Conservation (phyloP, 805 yeast genomes). For the Cyberlindnera maritima region DNA sequence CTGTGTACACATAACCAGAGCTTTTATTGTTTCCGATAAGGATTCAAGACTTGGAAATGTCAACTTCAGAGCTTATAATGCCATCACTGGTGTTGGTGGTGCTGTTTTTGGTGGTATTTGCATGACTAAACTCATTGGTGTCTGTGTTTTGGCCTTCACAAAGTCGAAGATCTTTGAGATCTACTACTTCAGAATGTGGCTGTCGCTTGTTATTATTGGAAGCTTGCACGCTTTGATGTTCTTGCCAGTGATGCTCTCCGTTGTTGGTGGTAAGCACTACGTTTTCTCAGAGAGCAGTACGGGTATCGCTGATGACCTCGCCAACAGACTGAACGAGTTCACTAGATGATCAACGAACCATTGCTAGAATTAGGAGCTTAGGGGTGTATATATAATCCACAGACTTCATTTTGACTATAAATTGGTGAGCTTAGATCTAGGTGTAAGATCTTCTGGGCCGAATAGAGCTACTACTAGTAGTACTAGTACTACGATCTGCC, state of each 20-base stretch:
- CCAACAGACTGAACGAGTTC: constrained; percentile 16
- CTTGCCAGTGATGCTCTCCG: constrained; percentile 70
- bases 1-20: constrained; percentile 81
- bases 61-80: constrained; percentile 42
- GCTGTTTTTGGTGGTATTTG: constrained; percentile 91
- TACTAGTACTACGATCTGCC: too few relatives aligned
- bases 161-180: constrained; percentile 84
- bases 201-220: constrained; percentile 71
- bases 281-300: constrained; percentile 34
- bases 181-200: constrained; percentile 95
- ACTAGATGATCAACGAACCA: constrained; percentile 12
- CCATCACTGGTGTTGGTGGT: constrained; percentile 80
- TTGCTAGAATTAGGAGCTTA: too few relatives aligned
- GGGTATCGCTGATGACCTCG: constrained; percentile 32
- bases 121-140: constrained; percentile 85
- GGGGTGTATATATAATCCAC: too few relatives aligned
- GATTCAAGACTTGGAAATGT: constrained; percentile 32
- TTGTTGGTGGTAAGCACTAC: constrained; percentile 60
- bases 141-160: constrained; percentile 81
- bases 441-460: too few relatives aligned
- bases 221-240: constrained; percentile 75
- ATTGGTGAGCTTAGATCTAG: too few relatives aligned
- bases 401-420: too few relatives aligned
- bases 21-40: constrained; percentile 46
- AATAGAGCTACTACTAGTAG: too few relatives aligned